Evolutionary conservation across 2,329 filamentous ascomycete species (phyloP).

Genomic region (Ophiobolus disseminans): DNA sequence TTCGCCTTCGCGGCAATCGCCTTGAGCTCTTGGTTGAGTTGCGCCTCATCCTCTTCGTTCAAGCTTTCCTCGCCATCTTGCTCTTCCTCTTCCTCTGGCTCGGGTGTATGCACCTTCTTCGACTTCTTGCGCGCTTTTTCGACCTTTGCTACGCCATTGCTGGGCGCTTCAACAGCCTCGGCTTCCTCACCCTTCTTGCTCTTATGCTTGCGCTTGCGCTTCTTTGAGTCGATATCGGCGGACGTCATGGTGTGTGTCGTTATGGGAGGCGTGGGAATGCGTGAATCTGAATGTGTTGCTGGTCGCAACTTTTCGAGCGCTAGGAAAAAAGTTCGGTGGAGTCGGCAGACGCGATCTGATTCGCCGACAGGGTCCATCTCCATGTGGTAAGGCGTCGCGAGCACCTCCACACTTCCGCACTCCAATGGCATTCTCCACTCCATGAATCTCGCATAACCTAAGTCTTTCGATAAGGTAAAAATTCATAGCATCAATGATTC

Average conservation of each 20-base stretch:
- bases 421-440: not conserved
- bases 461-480: not conserved
- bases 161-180: conserved; percentile 35
- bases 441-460: too few species aligned
- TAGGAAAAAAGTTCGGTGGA: conserved; percentile 35
- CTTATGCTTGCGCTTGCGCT: conserved; percentile 58
- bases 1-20: conserved; percentile 39
- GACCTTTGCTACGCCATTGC: conserved; percentile 40
- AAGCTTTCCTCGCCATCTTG: conserved; percentile 44
- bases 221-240: conserved; percentile 51
- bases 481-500: too few species aligned
- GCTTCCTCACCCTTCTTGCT: conserved; percentile 42
- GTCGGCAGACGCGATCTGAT: conserved; percentile 8
- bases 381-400: not conserved
- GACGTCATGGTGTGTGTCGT: conserved; percentile 42
- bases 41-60: conserved; percentile 42
- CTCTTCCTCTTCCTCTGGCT: conserved; percentile 39
- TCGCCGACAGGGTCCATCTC: conserved; percentile 2
- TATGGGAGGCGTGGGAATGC: not conserved
- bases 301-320: conserved; percentile 23
- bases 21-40: conserved; percentile 45
- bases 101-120: conserved; percentile 48
- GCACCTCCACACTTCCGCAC: not conserved
- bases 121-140: conserved; percentile 52
- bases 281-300: conserved; percentile 14